Evolutionary conservation across 768 basidiomycete species (phyloP).

Genomic region (Hydnomerulius pinastri): DNA sequence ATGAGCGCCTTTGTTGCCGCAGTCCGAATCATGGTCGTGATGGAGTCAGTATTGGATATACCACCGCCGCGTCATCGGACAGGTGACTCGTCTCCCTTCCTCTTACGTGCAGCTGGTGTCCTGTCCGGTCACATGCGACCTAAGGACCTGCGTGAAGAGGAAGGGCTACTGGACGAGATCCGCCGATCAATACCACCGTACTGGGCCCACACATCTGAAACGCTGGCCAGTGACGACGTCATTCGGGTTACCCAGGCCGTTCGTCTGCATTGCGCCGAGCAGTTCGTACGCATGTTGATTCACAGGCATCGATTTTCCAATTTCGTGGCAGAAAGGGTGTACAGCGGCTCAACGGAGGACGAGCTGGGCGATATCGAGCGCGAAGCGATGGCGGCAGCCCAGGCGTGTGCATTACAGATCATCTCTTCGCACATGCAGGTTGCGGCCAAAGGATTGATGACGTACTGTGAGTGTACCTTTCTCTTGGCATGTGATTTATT

Average conservation of each 20-base stretch:
- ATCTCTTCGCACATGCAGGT: conserved; percentile 82
- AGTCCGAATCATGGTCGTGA: conserved; percentile 79
- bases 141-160: conserved; percentile 77
- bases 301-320: conserved; percentile 86
- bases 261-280: conserved; percentile 83
- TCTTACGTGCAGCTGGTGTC: conserved; percentile 67
- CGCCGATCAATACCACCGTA: conserved; percentile 67
- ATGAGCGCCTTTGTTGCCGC: conserved; percentile 80
- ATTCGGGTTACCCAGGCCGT: conserved; percentile 89
- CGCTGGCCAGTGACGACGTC: conserved; percentile 80
- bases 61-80: conserved; percentile 61
- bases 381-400: conserved; percentile 76
- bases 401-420: conserved; percentile 78
- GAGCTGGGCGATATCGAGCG: conserved; percentile 70
- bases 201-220: conserved; percentile 82
- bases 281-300: conserved; percentile 85
- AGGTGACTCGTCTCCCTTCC: conserved; percentile 74
- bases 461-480: conserved; percentile 71
- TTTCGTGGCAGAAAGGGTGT: conserved; percentile 68
- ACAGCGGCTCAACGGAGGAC: conserved; percentile 43
- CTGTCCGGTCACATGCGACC: conserved; percentile 63
- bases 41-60: conserved; percentile 86
- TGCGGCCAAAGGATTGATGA: conserved; percentile 89
- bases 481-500: conserved; percentile 3
- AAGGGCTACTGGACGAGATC: conserved; percentile 79